A percentile compares a stretch with the other conserved stretches of the same genome.
Conservation (phyloP, 805 yeast species). For the Lipomyces spencermartinsiae region DNA sequence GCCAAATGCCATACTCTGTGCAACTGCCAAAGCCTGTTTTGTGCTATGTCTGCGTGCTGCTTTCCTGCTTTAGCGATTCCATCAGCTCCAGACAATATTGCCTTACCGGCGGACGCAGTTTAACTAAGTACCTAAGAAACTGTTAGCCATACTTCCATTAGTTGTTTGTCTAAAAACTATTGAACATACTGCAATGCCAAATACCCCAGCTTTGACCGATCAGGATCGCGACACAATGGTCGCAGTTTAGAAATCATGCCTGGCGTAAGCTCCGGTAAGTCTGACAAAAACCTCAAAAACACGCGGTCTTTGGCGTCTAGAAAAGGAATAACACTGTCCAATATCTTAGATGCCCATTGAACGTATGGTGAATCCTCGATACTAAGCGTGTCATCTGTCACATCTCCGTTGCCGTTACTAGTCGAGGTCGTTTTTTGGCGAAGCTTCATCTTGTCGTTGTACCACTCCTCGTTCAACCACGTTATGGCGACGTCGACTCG, state of each 20-base stretch:
- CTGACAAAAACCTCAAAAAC: conserved; percentile 83
- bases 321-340: conserved; percentile 83
- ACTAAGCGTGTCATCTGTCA: conserved; percentile 30
- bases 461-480: conserved; percentile 98
- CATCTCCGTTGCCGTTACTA: conserved; percentile 39
- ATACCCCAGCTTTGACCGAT: conserved; percentile 77
- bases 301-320: conserved; percentile 81
- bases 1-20: not conserved
- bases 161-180: not conserved
- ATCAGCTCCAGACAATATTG: conserved; percentile 17
- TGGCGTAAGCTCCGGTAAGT: conserved; percentile 76
- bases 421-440: not conserved
- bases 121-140: conserved; percentile 20
- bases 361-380: conserved; percentile 52
- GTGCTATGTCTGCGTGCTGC: not conserved
- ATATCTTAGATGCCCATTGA: conserved; percentile 70
- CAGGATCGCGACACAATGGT: conserved; percentile 85
- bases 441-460: conserved; percentile 57
- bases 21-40: not conserved
- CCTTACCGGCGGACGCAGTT: conserved; percentile 32
- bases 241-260: conserved; percentile 68
- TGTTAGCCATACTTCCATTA: not conserved
- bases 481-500: conserved; percentile 78
- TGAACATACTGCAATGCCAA: conserved; percentile 67
- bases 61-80: conserved; percentile 9